phyloP scores from a whole-genome alignment of 2,329 filamentous ascomycete species.

The Trichoderma lentiforme region DNA sequence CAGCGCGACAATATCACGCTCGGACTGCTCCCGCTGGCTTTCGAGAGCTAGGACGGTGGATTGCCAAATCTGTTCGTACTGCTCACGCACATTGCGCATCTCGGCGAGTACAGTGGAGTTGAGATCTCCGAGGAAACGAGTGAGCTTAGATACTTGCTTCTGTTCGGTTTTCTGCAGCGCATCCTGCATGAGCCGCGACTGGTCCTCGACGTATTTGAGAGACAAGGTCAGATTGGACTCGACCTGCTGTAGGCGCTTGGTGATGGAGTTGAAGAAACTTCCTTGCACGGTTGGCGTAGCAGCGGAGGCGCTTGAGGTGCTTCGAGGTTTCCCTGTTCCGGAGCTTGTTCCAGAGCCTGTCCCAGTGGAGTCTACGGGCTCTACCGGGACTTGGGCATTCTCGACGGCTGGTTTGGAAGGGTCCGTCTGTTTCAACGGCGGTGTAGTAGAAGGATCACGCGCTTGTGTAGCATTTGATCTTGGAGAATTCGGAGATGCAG shows the following conservation, averaged over 20 bases:
- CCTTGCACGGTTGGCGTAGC: conserved; percentile 83
- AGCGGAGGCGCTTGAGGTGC: conserved; percentile 26
- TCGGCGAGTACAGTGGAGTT: conserved; percentile 85
- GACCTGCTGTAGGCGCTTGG: conserved; percentile 85
- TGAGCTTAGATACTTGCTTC: conserved; percentile 79
- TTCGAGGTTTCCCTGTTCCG: conserved; percentile 20
- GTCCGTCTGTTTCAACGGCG: conserved; percentile 2
- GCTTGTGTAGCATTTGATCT: background rate
- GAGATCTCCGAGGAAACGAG: conserved; percentile 75
- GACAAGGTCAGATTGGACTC: conserved; percentile 92
- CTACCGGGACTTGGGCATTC: background rate
- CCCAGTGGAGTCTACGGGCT: background rate
- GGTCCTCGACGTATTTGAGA: conserved; percentile 93
- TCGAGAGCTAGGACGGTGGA: conserved; percentile 90
- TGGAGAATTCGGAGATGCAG: background rate
- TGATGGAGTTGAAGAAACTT: conserved; percentile 94
- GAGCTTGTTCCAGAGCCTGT: background rate
- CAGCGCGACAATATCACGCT: conserved; percentile 79
- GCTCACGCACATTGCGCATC: conserved; percentile 69
- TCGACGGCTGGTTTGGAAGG: background rate
- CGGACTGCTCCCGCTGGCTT: conserved; percentile 78
- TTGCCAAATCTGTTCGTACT: conserved; percentile 97
- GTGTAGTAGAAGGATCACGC: background rate
- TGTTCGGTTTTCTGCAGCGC: conserved; percentile 84
- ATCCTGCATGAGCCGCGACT: conserved; percentile 85